Conservation (phyloP, 2,329 filamentous ascomycete genomes). For the Alternaria conjuncta region DNA sequence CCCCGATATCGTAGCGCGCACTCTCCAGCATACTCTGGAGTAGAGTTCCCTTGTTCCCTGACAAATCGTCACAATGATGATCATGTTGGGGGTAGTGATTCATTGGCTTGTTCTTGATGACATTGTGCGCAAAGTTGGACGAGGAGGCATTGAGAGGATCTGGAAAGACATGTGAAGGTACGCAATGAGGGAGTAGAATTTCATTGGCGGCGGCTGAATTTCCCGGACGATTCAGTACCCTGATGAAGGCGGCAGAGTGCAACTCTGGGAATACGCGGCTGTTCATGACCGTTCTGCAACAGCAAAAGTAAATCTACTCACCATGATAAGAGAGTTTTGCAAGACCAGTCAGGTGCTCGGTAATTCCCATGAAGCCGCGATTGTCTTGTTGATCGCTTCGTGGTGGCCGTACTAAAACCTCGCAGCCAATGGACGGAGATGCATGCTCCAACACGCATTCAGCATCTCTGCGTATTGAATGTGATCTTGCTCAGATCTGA, state of each 20-base stretch:
- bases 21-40: neutral
- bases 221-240: neutral
- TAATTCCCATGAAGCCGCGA: neutral
- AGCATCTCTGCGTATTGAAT: neutral
- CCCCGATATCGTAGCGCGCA: slow-evolving; percentile 9
- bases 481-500: neutral
- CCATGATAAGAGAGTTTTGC: neutral
- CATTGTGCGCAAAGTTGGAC: neutral
- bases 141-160: neutral
- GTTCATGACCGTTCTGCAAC: neutral
- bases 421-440: neutral
- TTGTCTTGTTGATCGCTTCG: neutral
- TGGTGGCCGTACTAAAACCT: neutral
- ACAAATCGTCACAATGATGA: neutral
- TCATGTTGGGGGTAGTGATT: neutral
- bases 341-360: neutral
- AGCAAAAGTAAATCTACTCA: neutral
- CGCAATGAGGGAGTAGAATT: neutral
- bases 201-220: neutral
- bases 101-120: neutral
- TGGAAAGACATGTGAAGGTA: neutral
- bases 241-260: neutral
- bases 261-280: neutral
- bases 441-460: neutral
- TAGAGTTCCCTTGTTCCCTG: neutral